Evolutionary conservation across 2,329 filamentous ascomycete species (phyloP), one percentile per base, ranked within the genome.

Genomic region (Arthroderma uncinatum): DNA sequence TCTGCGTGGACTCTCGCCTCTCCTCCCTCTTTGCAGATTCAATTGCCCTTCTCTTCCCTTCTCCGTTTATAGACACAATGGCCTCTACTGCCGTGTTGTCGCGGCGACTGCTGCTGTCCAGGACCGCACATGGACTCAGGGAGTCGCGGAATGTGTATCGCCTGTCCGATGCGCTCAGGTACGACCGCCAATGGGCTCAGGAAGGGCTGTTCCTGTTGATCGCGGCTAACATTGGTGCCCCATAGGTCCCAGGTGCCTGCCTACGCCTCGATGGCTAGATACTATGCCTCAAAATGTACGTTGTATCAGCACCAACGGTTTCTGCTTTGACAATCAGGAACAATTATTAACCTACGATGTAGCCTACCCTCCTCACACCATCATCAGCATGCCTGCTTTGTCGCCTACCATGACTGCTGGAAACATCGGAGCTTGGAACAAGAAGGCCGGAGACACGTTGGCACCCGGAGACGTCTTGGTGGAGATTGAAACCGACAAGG

Each of bases 401-500:
- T 98, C 93, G 62, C 93, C 93, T 57, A 98, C 93, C 66, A 98
- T 98, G 93, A 91, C 88, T 62, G 80, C 88, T 61, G 93, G 93
- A 72, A 95, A 95, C 79, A 95, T 98, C 74, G 94, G 93, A 67
- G 79, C 84, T 63, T 98, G 93, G 93, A 89, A 97, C 79, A 98
- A 97, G 83, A 94, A 96, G 79, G 80, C 84, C 64, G 93, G 93
- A 70, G 93, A 98, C 74, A 70, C 79, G 62, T 85, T 98, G 73
- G 78, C 82, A 58, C 91, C 94, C 55, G 93, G 93, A 72, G 93
- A 98, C 72, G 93, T 98, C 50, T 78, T 98, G 65, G 91, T 95
- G 65, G 91, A 95, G 80, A 95, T 97, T 68, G 93, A 98, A 82
- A 98, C 93, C 67, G 93, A 98, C 77, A 98, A 98, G 82, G 93